Evolutionary conservation across 2,329 filamentous ascomycete species (phyloP).

Genomic region (Pyricularia grisea): DNA sequence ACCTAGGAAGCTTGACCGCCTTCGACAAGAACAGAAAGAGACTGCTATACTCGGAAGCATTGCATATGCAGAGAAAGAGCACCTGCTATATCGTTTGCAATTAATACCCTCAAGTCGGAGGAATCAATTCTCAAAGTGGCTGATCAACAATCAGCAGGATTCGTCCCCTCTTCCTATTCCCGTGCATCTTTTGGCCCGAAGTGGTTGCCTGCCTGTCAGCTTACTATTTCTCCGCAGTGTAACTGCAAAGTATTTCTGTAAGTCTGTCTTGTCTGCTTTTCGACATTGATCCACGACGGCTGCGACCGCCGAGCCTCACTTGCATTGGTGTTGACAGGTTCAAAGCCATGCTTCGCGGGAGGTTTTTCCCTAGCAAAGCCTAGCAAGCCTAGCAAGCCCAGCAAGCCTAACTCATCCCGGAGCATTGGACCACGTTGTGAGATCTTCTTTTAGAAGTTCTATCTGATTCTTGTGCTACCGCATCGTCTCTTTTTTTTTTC

Average conservation of each 20-base stretch:
- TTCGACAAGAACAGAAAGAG: neutral
- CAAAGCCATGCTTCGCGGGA: neutral
- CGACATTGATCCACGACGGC: neutral
- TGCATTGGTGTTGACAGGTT: neutral
- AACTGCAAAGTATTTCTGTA: neutral
- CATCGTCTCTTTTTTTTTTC: neutral
- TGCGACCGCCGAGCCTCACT: neutral
- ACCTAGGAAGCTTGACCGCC: neutral
- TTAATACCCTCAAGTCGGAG: no score
- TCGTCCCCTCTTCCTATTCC: neutral
- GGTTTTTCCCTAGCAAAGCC: no score
- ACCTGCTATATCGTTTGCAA: no score
- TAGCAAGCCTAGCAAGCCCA: no score
- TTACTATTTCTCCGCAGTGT: neutral
- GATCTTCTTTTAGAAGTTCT: neutral
- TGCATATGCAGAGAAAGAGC: no score
- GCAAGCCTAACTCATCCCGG: neutral
- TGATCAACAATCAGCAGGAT: no score
- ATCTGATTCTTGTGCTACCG: neutral
- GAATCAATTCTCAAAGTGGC: no score
- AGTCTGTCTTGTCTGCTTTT: neutral
- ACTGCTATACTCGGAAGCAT: no score
- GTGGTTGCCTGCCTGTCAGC: neutral
- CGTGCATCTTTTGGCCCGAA: neutral
- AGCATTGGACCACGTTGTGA: neutral